These are phyloP conservation scores for Talaromyces funiculosus DNA, from an alignment of 2,329 filamentous ascomycete genomes.

Conservation along the genomic window DNA sequence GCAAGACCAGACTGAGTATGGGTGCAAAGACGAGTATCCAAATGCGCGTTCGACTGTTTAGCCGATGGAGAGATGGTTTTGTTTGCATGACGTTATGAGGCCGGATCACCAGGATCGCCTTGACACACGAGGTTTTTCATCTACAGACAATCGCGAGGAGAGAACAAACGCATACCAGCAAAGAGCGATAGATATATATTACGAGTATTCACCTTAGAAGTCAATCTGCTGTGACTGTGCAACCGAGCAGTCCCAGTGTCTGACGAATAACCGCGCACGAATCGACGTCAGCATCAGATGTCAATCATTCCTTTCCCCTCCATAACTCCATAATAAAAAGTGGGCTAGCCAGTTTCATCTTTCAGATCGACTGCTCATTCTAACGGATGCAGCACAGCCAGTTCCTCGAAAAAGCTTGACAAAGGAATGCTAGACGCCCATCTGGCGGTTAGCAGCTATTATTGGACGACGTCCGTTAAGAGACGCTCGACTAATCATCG, in stretches of 20 bases:
- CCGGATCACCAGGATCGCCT: not conserved
- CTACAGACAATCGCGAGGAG: not conserved
- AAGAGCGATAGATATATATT: not conserved
- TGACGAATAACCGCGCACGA: not conserved
- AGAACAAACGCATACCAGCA: not conserved
- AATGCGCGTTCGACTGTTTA: not conserved
- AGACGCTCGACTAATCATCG: not conserved
- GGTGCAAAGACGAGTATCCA: constrained; percentile 9
- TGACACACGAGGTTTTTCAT: not conserved
- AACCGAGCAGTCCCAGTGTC: not conserved
- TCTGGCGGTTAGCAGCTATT: not conserved
- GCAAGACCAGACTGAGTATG: constrained; percentile 1
- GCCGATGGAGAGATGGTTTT: not conserved
- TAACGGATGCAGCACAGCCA: not conserved
- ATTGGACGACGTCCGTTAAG: not conserved
- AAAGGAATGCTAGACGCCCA: not conserved
- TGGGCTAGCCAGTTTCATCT: not conserved
- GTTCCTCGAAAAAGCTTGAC: not conserved
- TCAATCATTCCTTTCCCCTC: not conserved
- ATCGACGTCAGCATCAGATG: not conserved
- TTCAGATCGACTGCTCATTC: not conserved
- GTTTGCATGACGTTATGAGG: constrained; percentile 2
- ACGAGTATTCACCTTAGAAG: no score
- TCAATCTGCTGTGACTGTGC: not conserved
- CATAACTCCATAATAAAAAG: not conserved